Evolutionary conservation across 2,329 filamentous ascomycete species (phyloP).

Genomic region (Cadophora sp.): DNA sequence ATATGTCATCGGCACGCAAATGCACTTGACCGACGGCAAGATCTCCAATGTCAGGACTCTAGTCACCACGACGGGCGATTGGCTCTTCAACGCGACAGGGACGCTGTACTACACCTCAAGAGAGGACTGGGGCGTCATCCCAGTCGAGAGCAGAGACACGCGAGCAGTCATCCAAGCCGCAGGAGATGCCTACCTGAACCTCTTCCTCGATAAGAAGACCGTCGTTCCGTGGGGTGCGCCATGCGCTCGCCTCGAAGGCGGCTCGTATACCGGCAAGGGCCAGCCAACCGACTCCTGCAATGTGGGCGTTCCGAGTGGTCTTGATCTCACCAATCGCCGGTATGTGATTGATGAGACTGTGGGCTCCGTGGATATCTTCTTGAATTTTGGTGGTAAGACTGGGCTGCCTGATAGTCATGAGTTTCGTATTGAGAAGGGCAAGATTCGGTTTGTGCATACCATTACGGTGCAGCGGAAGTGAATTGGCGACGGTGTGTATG

Average conservation of each 20-base stretch:
- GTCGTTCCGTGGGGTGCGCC: conserved; percentile 24
- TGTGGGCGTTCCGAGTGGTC: neutral
- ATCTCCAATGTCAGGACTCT: conserved; percentile 20
- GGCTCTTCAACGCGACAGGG: conserved; percentile 26
- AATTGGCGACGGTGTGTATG: no score
- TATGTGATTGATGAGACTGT: conserved; percentile 29
- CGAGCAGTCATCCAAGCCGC: conserved; percentile 24
- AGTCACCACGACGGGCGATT: conserved; percentile 19
- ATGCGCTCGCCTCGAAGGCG: conserved; percentile 23
- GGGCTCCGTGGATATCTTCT: conserved; percentile 24
- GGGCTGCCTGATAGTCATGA: conserved; percentile 29
- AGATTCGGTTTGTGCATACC: conserved; percentile 28
- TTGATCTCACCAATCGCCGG: conserved; percentile 8
- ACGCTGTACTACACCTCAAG: conserved; percentile 21
- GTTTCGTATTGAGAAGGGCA: conserved; percentile 28
- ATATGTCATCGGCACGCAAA: conserved; percentile 21
- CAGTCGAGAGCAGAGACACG: conserved; percentile 21
- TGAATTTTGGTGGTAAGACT: conserved; percentile 21
- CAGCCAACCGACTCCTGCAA: conserved; percentile 1
- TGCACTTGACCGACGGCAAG: conserved; percentile 14
- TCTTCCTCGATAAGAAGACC: conserved; percentile 17
- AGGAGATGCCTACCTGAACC: conserved; percentile 25
- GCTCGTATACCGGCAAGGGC: conserved; percentile 19
- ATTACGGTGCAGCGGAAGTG: conserved; percentile 6
- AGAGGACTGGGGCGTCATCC: conserved; percentile 25